A percentile compares a stretch with the other conserved stretches of the same genome.
phyloP scores from a whole-genome alignment of 805 yeast genomes.

The Candida maesae region DNA sequence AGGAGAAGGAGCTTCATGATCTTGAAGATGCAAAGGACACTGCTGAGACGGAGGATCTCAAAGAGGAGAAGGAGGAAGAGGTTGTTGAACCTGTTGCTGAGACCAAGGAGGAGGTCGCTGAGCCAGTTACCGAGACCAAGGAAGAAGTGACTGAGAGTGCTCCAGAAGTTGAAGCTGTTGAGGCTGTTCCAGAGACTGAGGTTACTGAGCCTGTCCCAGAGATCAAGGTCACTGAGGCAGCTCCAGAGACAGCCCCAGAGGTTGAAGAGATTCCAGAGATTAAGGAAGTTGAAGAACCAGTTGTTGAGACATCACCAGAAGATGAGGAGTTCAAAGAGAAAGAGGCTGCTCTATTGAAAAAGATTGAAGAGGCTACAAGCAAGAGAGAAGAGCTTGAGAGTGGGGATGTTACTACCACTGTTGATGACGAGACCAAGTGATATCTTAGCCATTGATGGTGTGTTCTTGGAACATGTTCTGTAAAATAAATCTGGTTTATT shows the following conservation, averaged over 20 bases:
- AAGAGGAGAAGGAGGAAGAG: slow-evolving; percentile 8
- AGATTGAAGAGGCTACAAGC: slow-evolving; percentile 19
- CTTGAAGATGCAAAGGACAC: slow-evolving; percentile 1
- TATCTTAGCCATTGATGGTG: no score
- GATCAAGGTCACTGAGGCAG: no score
- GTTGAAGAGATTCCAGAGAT: slow-evolving; percentile 3
- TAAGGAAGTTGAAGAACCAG: no score
- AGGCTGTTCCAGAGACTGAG: no score
- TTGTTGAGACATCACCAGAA: no score
- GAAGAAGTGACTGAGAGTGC: slow-evolving; percentile 20
- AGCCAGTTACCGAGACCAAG: slow-evolving; percentile 7
- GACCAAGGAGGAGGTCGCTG: slow-evolving; percentile 3
- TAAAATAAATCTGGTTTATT: no score
- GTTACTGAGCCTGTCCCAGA: slow-evolving; percentile 13
- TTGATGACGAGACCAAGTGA: neutral
- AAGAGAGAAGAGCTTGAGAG: slow-evolving; percentile 18
- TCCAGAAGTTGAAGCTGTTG: no score
- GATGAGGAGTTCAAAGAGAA: slow-evolving; percentile 10
- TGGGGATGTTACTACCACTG: slow-evolving; percentile 2
- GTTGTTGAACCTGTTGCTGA: slow-evolving; percentile 4
- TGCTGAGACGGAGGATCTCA: slow-evolving; percentile 1
- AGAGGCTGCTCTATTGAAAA: slow-evolving; percentile 6
- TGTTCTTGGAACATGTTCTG: no score
- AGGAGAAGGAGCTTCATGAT: slow-evolving; percentile 14
- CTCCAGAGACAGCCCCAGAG: slow-evolving; percentile 18